A percentile compares a stretch with the other conserved stretches of the same genome.
Evolutionary conservation across 75 land plant species (phyloP).

Genomic region (Sequoia sempervirens): DNA sequence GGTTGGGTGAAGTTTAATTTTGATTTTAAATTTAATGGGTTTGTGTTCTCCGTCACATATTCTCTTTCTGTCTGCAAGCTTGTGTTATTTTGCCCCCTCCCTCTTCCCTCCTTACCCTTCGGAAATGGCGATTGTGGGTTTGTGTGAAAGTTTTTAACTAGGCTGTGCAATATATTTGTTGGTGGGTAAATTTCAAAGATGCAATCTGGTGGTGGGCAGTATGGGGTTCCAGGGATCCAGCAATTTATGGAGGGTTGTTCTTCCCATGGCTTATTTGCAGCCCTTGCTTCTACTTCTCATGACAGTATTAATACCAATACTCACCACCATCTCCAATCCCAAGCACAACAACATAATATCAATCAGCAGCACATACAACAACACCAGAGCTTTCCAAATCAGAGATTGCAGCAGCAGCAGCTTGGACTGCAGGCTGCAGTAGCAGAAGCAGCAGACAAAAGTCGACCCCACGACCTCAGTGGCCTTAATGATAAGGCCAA

Average conservation of each 20-base stretch:
- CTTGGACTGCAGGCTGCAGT: not conserved
- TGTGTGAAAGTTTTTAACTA: not conserved
- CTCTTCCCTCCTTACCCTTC: not conserved
- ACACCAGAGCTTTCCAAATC: slow-evolving; percentile 14
- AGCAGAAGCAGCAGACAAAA: not conserved
- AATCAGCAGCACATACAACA: not conserved
- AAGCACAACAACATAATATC: not conserved
- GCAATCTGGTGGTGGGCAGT: slow-evolving; percentile 26
- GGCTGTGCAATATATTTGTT: not conserved
- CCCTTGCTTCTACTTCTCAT: not conserved
- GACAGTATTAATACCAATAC: not conserved
- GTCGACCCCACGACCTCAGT: not conserved
- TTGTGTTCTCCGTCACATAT: not conserved
- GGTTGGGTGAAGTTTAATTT: not conserved
- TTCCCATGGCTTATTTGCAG: slow-evolving; percentile 6
- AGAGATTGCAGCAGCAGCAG: slow-evolving; percentile 20
- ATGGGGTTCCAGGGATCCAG: slow-evolving; percentile 32
- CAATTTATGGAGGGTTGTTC: slow-evolving; percentile 28
- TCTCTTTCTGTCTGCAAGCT: not conserved
- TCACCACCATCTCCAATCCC: slow-evolving; percentile 7
- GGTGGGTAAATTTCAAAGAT: slow-evolving; percentile 8
- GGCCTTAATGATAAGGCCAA: not conserved
- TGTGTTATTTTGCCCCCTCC: not conserved
- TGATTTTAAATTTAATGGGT: not conserved
- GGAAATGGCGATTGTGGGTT: slow-evolving; percentile 10